Percentiles rank a stretch among this genome's conserved stretches.
phyloP scores from a whole-genome alignment of 805 yeast genomes.

The Wickerhamiella bombiphila region DNA sequence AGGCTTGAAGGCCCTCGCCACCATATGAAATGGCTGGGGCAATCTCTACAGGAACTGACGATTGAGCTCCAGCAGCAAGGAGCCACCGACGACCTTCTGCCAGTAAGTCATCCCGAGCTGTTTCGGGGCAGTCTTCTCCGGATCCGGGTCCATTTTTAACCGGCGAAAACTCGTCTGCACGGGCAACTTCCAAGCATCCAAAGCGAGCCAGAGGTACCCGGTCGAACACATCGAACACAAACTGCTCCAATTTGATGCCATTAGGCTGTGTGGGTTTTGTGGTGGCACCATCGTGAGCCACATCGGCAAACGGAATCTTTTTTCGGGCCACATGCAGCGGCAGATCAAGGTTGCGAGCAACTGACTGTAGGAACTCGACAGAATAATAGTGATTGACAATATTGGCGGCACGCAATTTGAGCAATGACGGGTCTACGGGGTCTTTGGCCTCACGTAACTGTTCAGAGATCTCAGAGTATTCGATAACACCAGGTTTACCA shows the following conservation, averaged over 20 bases:
- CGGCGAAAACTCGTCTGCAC: conserved; percentile 81
- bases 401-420: conserved; percentile 82
- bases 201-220: conserved; percentile 53
- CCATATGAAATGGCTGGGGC: conserved; percentile 57
- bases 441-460: conserved; percentile 59
- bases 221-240: conserved; percentile 91
- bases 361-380: conserved; percentile 54
- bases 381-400: conserved; percentile 94
- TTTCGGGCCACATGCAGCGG: conserved; percentile 95
- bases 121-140: conserved; percentile 69
- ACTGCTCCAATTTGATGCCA: conserved; percentile 91
- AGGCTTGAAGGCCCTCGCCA: conserved; percentile 67
- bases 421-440: conserved; percentile 33
- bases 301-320: conserved; percentile 55
- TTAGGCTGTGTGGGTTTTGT: conserved; percentile 61
- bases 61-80: conserved; percentile 47
- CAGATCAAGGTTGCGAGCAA: conserved; percentile 42
- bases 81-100: conserved; percentile 65
- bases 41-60: conserved; percentile 50
- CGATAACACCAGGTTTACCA: conserved; percentile 74
- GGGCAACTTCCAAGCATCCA: conserved; percentile 83
- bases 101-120: conserved; percentile 55
- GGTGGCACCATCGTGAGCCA: conserved; percentile 28
- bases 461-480: conserved; percentile 75
- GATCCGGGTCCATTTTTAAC: conserved; percentile 81